These are phyloP conservation scores for Colletotrichum sp. DNA, from an alignment of 2,329 filamentous ascomycete genomes.

Conservation along the genomic window DNA sequence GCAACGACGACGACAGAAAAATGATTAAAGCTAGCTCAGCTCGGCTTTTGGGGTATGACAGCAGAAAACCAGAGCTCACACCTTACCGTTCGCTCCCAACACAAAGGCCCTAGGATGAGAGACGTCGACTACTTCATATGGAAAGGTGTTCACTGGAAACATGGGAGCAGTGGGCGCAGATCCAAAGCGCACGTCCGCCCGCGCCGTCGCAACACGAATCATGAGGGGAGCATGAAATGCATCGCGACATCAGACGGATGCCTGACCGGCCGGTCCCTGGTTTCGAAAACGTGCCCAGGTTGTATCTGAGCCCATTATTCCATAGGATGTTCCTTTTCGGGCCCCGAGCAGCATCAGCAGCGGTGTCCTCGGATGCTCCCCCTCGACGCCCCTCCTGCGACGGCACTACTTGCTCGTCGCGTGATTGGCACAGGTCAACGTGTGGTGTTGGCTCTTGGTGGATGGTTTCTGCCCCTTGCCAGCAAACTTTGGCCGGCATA, in stretches of 20 bases:
- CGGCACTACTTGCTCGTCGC: neutral
- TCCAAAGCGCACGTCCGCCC: conserved; percentile 13
- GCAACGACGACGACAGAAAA: neutral
- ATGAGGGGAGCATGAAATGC: conserved; percentile 17
- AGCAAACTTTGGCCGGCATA: conserved; percentile 15
- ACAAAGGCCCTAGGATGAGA: neutral
- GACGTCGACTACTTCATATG: conserved; percentile 20
- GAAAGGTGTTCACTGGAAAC: conserved; percentile 6
- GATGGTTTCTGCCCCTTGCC: neutral
- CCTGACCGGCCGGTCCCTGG: conserved; percentile 20
- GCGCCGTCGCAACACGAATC: conserved; percentile 20
- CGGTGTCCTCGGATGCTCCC: neutral
- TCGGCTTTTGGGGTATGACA: neutral
- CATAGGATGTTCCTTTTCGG: neutral
- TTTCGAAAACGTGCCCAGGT: conserved; percentile 20
- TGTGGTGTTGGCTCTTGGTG: neutral
- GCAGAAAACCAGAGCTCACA: conserved; percentile 7
- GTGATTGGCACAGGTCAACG: conserved; percentile 8
- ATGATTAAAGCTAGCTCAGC: neutral
- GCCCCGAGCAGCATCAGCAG: conserved; percentile 8
- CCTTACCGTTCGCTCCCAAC: neutral
- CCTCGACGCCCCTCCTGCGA: neutral
- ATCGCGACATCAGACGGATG: conserved; percentile 18
- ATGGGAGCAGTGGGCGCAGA: neutral
- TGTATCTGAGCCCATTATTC: conserved; percentile 13